These are phyloP conservation scores for Syzygium aqueum DNA, from an alignment of 345 rosid genomes.

Conservation along the genomic window DNA sequence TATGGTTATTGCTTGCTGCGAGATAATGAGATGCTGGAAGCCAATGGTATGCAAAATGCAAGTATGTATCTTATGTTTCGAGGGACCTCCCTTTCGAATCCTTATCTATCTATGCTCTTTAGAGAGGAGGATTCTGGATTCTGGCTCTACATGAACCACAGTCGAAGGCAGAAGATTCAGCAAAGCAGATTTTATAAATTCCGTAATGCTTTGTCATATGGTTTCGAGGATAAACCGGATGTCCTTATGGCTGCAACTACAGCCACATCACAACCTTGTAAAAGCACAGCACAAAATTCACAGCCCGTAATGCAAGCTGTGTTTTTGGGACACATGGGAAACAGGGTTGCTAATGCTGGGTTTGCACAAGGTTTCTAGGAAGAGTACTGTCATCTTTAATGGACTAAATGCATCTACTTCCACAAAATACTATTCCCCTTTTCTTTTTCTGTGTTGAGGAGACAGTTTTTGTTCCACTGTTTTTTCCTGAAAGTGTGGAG, in stretches of 20 bases:
- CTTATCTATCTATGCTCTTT: background rate
- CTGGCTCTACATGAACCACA: background rate
- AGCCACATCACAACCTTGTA: background rate
- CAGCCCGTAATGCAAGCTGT: background rate
- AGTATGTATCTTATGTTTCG: background rate
- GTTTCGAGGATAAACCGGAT: rapidly evolving
- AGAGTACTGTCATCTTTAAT: background rate
- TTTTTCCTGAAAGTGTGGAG: background rate
- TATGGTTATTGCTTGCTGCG: background rate
- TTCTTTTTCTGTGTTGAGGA: background rate
- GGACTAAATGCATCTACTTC: background rate
- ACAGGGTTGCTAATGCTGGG: background rate
- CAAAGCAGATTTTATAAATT: background rate
- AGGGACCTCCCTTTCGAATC: background rate
- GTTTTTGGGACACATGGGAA: background rate
- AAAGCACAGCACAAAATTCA: background rate
- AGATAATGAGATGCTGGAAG: background rate
- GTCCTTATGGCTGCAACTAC: background rate
- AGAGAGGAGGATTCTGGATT: background rate
- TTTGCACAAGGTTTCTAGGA: background rate
- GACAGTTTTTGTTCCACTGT: background rate
- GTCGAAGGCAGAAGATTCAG: background rate
- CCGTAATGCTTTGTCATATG: background rate
- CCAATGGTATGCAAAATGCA: background rate
- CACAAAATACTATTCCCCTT: background rate